These are phyloP conservation scores for Neodidymelliopsis sp. DNA, from an alignment of 2,329 filamentous ascomycete species.

Conservation along the genomic window DNA sequence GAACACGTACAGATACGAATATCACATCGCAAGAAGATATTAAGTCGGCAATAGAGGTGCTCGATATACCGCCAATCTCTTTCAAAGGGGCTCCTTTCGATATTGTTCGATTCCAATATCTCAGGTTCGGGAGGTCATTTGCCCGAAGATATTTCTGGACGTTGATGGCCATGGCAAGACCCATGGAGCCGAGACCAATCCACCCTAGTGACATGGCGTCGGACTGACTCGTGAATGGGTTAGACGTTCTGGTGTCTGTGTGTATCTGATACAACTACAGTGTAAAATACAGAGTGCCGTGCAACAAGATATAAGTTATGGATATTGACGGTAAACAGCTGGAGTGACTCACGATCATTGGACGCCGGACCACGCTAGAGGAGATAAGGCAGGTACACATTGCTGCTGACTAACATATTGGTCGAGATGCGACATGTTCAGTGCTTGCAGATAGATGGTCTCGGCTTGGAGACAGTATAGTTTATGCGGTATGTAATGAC, in stretches of 20 bases:
- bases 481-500: background rate
- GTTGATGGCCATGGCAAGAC: constrained; percentile 58
- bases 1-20: constrained; percentile 44
- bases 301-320: background rate
- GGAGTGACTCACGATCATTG: constrained; percentile 16
- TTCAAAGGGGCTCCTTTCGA: constrained; percentile 52
- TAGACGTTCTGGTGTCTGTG: background rate
- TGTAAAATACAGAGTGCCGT: background rate
- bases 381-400: constrained; percentile 9
- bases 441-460: background rate
- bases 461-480: no score
- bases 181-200: constrained; percentile 61
- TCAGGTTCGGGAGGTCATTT: constrained; percentile 35
- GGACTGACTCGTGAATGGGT: background rate
- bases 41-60: constrained; percentile 25
- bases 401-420: background rate
- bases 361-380: constrained; percentile 15
- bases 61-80: constrained; percentile 28
- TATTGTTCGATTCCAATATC: constrained; percentile 58
- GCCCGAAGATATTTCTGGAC: constrained; percentile 54
- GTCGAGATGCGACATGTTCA: background rate
- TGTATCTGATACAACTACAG: background rate
- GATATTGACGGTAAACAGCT: background rate
- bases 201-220: constrained; percentile 19
- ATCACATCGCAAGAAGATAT: constrained; percentile 31